These are phyloP conservation scores for Neurospora sp. DNA, from an alignment of 495 filamentous ascomycete species.

Conservation along the genomic window DNA sequence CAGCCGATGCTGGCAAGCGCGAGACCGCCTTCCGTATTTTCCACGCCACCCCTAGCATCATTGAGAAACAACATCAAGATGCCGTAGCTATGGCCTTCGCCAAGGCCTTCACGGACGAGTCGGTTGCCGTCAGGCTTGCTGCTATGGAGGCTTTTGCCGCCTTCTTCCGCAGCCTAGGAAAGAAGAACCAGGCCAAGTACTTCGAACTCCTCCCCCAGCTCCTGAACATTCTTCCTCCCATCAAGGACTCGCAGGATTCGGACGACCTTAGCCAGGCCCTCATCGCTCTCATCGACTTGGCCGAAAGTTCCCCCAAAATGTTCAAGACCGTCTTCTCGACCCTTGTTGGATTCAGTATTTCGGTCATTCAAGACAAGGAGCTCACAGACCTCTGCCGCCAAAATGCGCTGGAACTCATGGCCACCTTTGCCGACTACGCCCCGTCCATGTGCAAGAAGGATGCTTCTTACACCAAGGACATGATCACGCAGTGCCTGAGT, in stretches of 20 bases:
- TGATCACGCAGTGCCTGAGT: slow-evolving; percentile 98
- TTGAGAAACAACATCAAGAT: slow-evolving; percentile 89
- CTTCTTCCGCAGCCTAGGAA: slow-evolving; percentile 82
- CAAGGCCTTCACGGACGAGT: slow-evolving; percentile 83
- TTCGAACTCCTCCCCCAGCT: slow-evolving; percentile 76
- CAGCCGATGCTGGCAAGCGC: slow-evolving; percentile 64
- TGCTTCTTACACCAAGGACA: slow-evolving; percentile 75
- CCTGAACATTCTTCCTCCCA: slow-evolving; percentile 82
- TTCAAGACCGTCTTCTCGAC: slow-evolving; percentile 87
- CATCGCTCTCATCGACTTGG: slow-evolving; percentile 83
- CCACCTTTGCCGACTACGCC: slow-evolving; percentile 92
- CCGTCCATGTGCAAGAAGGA: slow-evolving; percentile 94
- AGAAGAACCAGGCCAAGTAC: slow-evolving; percentile 80
- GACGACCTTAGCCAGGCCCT: slow-evolving; percentile 85
- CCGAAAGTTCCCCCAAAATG: slow-evolving; percentile 88
- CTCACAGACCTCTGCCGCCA: slow-evolving; percentile 81
- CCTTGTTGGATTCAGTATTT: slow-evolving; percentile 83
- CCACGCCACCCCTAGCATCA: slow-evolving; percentile 87
- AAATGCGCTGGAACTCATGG: slow-evolving; percentile 93
- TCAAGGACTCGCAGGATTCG: slow-evolving; percentile 81
- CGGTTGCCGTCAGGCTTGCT: slow-evolving; percentile 70
- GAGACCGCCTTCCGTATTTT: slow-evolving; percentile 92
- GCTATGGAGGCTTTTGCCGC: slow-evolving; percentile 95
- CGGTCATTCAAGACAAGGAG: slow-evolving; percentile 92
- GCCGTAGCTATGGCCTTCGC: slow-evolving; percentile 75